These are phyloP conservation scores for Crithidia brevicula DNA, from an alignment of 208 protist genomes.

Conservation along the genomic window DNA sequence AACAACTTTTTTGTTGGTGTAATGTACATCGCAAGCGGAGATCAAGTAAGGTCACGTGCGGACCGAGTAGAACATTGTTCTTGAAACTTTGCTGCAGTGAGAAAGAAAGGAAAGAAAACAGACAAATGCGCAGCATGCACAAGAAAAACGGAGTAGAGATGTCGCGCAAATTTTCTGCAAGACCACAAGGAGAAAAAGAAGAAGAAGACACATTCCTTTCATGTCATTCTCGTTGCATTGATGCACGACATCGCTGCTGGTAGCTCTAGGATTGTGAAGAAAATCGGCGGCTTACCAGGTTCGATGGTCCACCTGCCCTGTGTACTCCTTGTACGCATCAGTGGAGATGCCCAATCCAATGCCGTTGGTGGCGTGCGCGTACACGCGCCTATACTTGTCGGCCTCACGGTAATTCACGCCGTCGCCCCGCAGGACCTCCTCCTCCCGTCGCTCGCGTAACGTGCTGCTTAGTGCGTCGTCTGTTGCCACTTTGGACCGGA, in stretches of 20 bases:
- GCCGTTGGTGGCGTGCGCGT: slow-evolving; percentile 63
- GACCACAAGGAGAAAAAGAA: no score
- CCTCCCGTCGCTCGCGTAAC: slow-evolving; percentile 39
- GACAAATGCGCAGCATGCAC: no score
- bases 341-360: slow-evolving; percentile 78
- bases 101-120: no score
- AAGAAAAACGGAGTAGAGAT: no score
- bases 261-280: no score
- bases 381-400: slow-evolving; percentile 42
- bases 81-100: no score
- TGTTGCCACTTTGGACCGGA: slow-evolving; percentile 54
- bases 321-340: slow-evolving; percentile 75
- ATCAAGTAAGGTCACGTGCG: no score
- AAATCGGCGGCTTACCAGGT: slow-evolving; percentile 24
- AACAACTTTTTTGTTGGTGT: no score
- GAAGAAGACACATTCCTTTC: slow-evolving; percentile 3
- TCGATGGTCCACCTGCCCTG: slow-evolving; percentile 36
- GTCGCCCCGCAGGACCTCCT: slow-evolving; percentile 48
- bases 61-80: no score
- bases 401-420: slow-evolving; percentile 64
- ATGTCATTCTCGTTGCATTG: neutral
- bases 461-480: slow-evolving; percentile 35
- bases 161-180: no score
- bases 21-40: no score
- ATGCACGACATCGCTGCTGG: no score